Evolutionary conservation across 169 alveolate species (phyloP).

Genomic region (Ichthyophthirius multifiliis): DNA sequence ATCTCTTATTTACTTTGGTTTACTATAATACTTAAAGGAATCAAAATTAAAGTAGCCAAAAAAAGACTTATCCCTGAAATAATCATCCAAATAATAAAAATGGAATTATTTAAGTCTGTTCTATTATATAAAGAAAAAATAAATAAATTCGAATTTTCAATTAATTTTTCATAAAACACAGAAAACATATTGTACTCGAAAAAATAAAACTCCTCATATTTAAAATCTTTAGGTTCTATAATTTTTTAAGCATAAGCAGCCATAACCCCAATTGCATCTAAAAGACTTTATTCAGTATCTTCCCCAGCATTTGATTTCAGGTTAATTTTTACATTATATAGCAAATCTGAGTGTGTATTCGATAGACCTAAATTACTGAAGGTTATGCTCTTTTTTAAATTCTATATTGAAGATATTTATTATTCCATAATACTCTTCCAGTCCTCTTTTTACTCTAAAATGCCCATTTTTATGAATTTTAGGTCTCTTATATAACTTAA

Average conservation of each 20-base stretch:
- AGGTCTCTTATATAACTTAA: slow-evolving; percentile 12
- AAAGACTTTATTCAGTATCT: neutral
- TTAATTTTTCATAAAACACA: slow-evolving; percentile 5
- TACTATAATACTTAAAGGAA: neutral
- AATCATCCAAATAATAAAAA: slow-evolving; percentile 7
- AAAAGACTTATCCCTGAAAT: slow-evolving; percentile 21
- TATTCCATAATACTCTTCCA: neutral
- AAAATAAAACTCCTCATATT: neutral
- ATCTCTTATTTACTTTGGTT: slow-evolving; percentile 21
- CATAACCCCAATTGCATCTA: neutral
- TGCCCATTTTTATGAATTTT: neutral
- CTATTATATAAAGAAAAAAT: neutral
- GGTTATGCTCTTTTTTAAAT: neutral
- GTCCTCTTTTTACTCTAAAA: neutral
- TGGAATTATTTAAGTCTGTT: neutral
- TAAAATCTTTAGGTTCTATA: neutral
- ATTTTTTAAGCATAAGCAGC: slow-evolving; percentile 10
- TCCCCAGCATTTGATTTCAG: neutral
- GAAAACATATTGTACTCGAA: slow-evolving; percentile 12
- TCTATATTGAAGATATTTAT: neutral
- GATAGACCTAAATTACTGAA: slow-evolving; percentile 14
- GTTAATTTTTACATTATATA: neutral
- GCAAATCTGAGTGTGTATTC: neutral
- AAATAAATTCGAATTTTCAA: slow-evolving; percentile 10
- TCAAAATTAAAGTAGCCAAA: neutral